phyloP scores from a whole-genome alignment of 169 alveolate genomes.

The Cryptosporidium ubiquitum region DNA sequence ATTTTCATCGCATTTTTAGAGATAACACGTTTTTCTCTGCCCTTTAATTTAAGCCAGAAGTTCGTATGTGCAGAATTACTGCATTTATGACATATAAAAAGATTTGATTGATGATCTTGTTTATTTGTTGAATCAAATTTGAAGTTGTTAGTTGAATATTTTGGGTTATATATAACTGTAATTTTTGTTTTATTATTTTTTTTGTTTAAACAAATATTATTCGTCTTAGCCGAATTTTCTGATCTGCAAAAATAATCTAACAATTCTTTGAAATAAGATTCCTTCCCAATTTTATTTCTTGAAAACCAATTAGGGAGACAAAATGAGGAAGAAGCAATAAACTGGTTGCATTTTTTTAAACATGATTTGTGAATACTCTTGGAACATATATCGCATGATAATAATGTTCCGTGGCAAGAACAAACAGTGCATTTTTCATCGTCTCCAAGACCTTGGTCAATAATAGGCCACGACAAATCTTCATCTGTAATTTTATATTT shows the following conservation, averaged over 20 bases:
- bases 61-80: conserved; percentile 18
- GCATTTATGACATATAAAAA: conserved; percentile 41
- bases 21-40: conserved; percentile 21
- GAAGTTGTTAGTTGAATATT: not conserved
- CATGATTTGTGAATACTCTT: conserved; percentile 66
- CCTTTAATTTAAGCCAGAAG: conserved; percentile 18
- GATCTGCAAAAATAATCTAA: not conserved
- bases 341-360: conserved; percentile 36
- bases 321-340: conserved; percentile 45
- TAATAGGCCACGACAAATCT: conserved; percentile 61
- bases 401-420: conserved; percentile 49
- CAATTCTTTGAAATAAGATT: conserved; percentile 31
- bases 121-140: not conserved
- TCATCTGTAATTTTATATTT: conserved; percentile 25
- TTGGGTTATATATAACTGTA: conserved; percentile 57
- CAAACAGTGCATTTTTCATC: conserved; percentile 70
- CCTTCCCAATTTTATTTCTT: not conserved
- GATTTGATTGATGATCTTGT: not conserved
- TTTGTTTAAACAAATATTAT: not conserved
- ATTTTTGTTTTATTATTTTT: conserved; percentile 5
- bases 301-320: conserved; percentile 60
- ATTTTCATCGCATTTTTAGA: conserved; percentile 55
- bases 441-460: conserved; percentile 71
- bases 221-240: not conserved
- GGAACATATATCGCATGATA: conserved; percentile 51